Evolutionary conservation across 805 yeast genomes (phyloP).

Genomic region (Saccharomyces jurei): DNA sequence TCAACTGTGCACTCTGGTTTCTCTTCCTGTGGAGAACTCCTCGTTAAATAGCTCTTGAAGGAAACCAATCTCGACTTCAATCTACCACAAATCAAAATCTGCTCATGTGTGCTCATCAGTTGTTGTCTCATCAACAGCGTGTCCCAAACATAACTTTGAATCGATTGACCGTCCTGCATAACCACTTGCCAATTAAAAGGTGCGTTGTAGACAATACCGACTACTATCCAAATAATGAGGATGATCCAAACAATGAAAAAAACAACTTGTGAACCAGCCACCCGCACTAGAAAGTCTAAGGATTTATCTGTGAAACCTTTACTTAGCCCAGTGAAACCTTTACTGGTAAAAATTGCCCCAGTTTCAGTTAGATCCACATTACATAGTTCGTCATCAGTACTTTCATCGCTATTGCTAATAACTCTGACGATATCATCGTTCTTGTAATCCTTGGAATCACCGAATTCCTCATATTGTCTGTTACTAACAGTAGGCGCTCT

Average conservation of each 20-base stretch:
- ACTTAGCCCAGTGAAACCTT: conserved; percentile 22
- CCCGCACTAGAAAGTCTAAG: conserved; percentile 20
- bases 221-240: conserved; percentile 22
- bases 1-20: not conserved
- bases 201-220: conserved; percentile 26
- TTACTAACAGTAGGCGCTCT: conserved; percentile 4
- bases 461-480: not conserved
- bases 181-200: conserved; percentile 35
- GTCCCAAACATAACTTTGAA: conserved; percentile 35
- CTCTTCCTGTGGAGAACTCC: not conserved
- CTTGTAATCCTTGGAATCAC: conserved; percentile 1
- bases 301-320: conserved; percentile 17
- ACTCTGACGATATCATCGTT: conserved; percentile 4
- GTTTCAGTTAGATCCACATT: conserved; percentile 9
- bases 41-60: conserved; percentile 13
- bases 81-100: conserved; percentile 20
- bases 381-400: conserved; percentile 8
- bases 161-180: conserved; percentile 37
- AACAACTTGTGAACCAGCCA: conserved; percentile 24
- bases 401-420: conserved; percentile 11
- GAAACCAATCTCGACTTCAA: conserved; percentile 26
- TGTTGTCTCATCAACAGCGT: conserved; percentile 37
- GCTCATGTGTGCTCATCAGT: conserved; percentile 23
- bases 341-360: conserved; percentile 15
- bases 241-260: conserved; percentile 25